These are phyloP conservation scores for Oehlia diaphana DNA, from an alignment of 192 early-diverging fungal species.

Conservation along the genomic window DNA sequence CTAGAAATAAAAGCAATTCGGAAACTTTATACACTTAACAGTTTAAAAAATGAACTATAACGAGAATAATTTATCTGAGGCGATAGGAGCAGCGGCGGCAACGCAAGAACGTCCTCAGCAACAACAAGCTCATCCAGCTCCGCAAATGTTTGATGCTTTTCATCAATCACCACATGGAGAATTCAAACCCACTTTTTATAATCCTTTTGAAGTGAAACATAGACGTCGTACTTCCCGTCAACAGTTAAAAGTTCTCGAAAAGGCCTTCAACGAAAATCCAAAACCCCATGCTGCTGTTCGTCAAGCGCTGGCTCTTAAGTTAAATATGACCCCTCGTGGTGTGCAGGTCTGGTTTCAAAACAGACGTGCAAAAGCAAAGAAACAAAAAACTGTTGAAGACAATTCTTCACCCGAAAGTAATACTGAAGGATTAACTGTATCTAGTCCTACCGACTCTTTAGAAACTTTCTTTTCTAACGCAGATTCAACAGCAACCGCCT, in stretches of 20 bases:
- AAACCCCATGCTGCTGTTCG: slow-evolving; percentile 69
- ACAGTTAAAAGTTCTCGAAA: slow-evolving; percentile 71
- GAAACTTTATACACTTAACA: not conserved
- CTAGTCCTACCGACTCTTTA: slow-evolving; percentile 12
- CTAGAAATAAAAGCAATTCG: slow-evolving; percentile 2
- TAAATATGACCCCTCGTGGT: slow-evolving; percentile 71
- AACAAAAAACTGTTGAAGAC: slow-evolving; percentile 2
- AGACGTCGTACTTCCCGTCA: slow-evolving; percentile 69
- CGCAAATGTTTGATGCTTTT: slow-evolving; percentile 32
- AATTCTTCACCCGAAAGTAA: not conserved
- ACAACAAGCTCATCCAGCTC: slow-evolving; percentile 27
- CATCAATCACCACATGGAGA: slow-evolving; percentile 46
- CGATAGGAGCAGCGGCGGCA: not conserved
- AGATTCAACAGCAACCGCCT: not conserved
- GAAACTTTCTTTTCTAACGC: slow-evolving; percentile 14
- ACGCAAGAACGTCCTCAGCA: slow-evolving; percentile 3
- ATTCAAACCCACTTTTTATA: slow-evolving; percentile 70
- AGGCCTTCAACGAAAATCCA: slow-evolving; percentile 64
- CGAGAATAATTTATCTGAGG: slow-evolving; percentile 1
- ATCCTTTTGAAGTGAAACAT: slow-evolving; percentile 78
- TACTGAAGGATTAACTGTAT: not conserved
- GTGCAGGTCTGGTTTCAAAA: slow-evolving; percentile 90
- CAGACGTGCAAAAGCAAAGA: slow-evolving; percentile 64
- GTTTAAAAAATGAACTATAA: slow-evolving; percentile 19
- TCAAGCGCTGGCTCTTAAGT: slow-evolving; percentile 54